Evolutionary conservation across 306 rosid species (phyloP).

Genomic region (Albizia julibrissin): DNA sequence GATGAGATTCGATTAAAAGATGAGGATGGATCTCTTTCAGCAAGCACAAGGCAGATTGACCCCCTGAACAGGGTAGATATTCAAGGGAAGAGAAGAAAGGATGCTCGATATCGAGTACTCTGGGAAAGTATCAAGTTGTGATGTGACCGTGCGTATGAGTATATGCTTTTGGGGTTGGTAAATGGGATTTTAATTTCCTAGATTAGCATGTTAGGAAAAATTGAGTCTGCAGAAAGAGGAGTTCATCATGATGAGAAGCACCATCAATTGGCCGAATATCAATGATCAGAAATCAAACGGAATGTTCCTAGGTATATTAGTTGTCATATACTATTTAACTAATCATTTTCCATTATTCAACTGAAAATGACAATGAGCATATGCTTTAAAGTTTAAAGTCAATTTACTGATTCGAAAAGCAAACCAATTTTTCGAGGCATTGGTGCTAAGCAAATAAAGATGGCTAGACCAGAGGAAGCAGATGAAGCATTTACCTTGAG

Average conservation of each 20-base stretch:
- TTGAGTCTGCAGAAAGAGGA: neutral
- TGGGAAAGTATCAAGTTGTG: neutral
- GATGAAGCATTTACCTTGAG: conserved; percentile 60
- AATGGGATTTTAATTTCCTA: conserved; percentile 2
- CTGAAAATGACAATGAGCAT: neutral
- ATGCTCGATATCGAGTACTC: conserved; percentile 7
- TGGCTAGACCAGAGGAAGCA: conserved; percentile 5
- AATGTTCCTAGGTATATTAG: neutral
- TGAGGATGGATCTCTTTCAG: neutral
- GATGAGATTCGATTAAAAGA: neutral
- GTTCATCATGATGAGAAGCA: neutral
- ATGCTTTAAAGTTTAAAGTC: neutral
- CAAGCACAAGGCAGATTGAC: conserved; percentile 17
- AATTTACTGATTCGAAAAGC: neutral
- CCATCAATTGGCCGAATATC: neutral
- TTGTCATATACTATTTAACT: neutral
- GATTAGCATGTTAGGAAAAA: neutral
- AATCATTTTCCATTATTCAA: neutral
- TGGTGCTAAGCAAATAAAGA: neutral
- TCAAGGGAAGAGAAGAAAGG: neutral
- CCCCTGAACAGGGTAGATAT: neutral
- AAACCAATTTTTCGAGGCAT: neutral
- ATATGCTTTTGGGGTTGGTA: neutral
- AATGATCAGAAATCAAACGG: neutral
- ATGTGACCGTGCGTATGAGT: neutral